Percentiles rank a stretch among this genome's conserved stretches.
Conservation (phyloP, 352 stramenopile species). For the Phytophthora syringae region DNA sequence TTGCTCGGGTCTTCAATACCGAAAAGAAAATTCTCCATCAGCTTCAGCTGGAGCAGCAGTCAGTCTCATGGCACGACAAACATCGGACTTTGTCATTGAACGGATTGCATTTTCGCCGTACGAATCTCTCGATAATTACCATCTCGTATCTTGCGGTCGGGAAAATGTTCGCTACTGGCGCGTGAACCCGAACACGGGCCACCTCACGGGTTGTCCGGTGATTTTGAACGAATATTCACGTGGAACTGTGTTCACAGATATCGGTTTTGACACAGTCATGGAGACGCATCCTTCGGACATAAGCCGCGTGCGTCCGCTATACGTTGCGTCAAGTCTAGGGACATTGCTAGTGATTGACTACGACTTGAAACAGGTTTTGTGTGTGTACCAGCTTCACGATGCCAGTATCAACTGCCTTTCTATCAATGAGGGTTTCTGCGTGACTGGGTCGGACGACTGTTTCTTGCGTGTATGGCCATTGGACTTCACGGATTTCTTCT, state of each 20-base stretch:
- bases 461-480: slow-evolving; percentile 92
- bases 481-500: slow-evolving; percentile 92
- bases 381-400: slow-evolving; percentile 92
- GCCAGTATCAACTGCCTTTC: slow-evolving; percentile 82
- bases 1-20: slow-evolving; percentile 37
- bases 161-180: slow-evolving; percentile 95
- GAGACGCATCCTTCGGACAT: slow-evolving; percentile 68
- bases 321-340: slow-evolving; percentile 77
- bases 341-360: slow-evolving; percentile 89
- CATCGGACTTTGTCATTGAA: slow-evolving; percentile 85
- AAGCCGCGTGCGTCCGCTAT: slow-evolving; percentile 61
- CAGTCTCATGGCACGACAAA: slow-evolving; percentile 77
- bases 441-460: slow-evolving; percentile 88
- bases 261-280: slow-evolving; percentile 83
- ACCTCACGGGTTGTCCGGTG: slow-evolving; percentile 83
- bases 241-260: slow-evolving; percentile 81
- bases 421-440: slow-evolving; percentile 91
- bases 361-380: slow-evolving; percentile 79
- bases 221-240: slow-evolving; percentile 92
- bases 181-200: slow-evolving; percentile 45
- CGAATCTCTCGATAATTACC: slow-evolving; percentile 51
- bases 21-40: background rate
- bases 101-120: slow-evolving; percentile 86
- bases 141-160: slow-evolving; percentile 89
- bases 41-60: slow-evolving; percentile 10